Evolutionary conservation across 768 basidiomycete genomes (phyloP), one percentile per base, ranked within the genome.

Genomic region (Heimioporus sp.): DNA sequence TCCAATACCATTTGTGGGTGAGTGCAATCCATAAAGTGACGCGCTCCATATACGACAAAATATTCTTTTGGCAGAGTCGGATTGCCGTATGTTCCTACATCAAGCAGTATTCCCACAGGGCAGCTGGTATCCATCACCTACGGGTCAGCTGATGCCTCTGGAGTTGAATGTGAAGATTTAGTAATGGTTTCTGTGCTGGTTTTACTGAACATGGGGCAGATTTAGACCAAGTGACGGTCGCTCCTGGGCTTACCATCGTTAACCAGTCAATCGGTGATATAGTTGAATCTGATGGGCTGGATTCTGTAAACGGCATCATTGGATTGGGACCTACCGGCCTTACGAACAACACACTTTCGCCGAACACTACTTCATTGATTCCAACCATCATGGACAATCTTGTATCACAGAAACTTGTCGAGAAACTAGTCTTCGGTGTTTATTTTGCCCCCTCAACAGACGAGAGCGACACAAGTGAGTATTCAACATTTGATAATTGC

Each of bases 221-320:
- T 43, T 42, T 53, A 17, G 69, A 72, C 38, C 56, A 58, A 40
- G 63, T 68, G 21, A 56, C 63, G 9, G 45, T 71, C 20, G 56
- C 63, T 12, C 34, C 57, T 16, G 48, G 43, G 37, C 54, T 72
- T 34, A 54, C 63, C 44, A 59, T 71, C 49, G 24, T 34, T 10
- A 60, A 59, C 21, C 70, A 70, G 42, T 62, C 64, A 5, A 71
- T 71, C 19, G 65, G 63, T 55, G 54, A 53, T 19, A 65, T 62
- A 36, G 35, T 56, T 9, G 35, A 39, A 10, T 62, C 16, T 11
- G 46, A 38, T 7, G 38, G 12, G 5, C n/a, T 37, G 5, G 12
- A 42, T 30, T 65, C 66, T 35, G 48, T 68, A 10, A 63, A 66
- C 35, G 66, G 66, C 11, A 68, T 67, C 24, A 8, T 68, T 9